Conservation (phyloP, 805 yeast species). For the Saturnispora quitensis region DNA sequence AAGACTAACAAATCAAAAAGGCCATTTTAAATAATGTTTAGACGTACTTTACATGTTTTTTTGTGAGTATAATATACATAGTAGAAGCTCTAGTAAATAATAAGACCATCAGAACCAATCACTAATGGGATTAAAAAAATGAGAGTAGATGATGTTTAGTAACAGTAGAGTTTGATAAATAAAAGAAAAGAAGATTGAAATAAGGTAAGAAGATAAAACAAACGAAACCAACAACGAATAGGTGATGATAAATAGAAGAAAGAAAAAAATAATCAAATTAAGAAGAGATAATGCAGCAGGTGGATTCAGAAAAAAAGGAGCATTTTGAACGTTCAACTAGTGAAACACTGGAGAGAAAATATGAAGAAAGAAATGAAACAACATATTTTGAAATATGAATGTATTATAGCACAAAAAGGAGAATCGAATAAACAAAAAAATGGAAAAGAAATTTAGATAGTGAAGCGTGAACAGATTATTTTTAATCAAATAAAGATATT, state of each 20-base stretch:
- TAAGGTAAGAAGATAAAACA: not conserved
- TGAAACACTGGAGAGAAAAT: not conserved
- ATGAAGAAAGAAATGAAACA: not conserved
- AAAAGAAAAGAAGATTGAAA: not conserved
- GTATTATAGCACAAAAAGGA: not conserved
- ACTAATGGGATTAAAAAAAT: not conserved
- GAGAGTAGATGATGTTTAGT: not conserved
- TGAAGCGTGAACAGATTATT: not conserved
- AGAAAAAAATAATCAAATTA: not conserved
- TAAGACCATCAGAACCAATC: not conserved
- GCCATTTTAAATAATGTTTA: not conserved
- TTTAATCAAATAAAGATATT: not conserved
- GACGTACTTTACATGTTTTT: not conserved
- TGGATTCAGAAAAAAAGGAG: not conserved
- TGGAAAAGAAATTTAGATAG: not conserved
- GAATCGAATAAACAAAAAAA: not conserved
- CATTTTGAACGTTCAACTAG: not conserved
- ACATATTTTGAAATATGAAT: not conserved
- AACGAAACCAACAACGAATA: not conserved
- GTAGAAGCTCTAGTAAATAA: not conserved
- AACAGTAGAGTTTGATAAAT: not conserved
- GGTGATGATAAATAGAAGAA: too few relatives aligned
- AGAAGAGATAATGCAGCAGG: not conserved
- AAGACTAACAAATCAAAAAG: slow-evolving; percentile 1
- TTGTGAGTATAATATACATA: not conserved